Conservation (phyloP, 768 basidiomycete species). For the Xanthoconium stramineum region DNA sequence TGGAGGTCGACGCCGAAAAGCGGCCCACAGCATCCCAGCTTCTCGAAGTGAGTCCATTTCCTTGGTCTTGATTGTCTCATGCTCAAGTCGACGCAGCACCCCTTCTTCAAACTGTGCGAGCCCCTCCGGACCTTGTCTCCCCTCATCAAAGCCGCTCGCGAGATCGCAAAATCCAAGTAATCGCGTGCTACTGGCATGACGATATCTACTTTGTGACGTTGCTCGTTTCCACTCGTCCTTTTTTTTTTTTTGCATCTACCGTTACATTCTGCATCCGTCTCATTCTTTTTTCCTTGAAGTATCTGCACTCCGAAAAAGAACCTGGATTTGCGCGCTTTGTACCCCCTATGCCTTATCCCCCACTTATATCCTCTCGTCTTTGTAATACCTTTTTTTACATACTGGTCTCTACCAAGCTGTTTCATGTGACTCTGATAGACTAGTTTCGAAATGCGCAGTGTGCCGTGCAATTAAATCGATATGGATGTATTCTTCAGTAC, state of each 20-base stretch:
- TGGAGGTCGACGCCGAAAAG: slow-evolving; percentile 95
- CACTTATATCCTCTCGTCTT: slow-evolving; percentile 25
- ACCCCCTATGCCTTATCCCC: slow-evolving; percentile 8
- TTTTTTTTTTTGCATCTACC: slow-evolving; percentile 17
- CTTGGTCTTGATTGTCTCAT: background rate
- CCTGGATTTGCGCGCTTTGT: slow-evolving; percentile 14
- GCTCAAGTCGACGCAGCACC: slow-evolving; percentile 49
- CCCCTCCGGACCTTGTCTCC: slow-evolving; percentile 83
- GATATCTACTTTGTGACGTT: slow-evolving; percentile 11
- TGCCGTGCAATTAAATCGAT: slow-evolving; percentile 11
- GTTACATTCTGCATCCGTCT: slow-evolving; percentile 17
- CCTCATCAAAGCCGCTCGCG: slow-evolving; percentile 88
- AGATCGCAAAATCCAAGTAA: slow-evolving; percentile 66
- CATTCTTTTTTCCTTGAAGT: slow-evolving; percentile 14
- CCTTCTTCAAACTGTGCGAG: slow-evolving; percentile 86
- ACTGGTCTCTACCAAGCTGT: slow-evolving; percentile 11
- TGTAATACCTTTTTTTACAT: slow-evolving; percentile 31
- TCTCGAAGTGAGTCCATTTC: slow-evolving; percentile 53
- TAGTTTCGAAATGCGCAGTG: slow-evolving; percentile 17
- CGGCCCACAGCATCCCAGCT: slow-evolving; percentile 83
- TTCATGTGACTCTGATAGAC: slow-evolving; percentile 23
- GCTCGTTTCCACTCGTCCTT: background rate
- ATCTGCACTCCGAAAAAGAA: slow-evolving; percentile 12
- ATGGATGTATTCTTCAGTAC: slow-evolving; percentile 7
- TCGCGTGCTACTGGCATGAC: slow-evolving; percentile 1